A percentile compares a stretch with the other conserved stretches of the same genome.
Evolutionary conservation across 768 basidiomycete species (phyloP).

Genomic region (Leccinum variicolor): DNA sequence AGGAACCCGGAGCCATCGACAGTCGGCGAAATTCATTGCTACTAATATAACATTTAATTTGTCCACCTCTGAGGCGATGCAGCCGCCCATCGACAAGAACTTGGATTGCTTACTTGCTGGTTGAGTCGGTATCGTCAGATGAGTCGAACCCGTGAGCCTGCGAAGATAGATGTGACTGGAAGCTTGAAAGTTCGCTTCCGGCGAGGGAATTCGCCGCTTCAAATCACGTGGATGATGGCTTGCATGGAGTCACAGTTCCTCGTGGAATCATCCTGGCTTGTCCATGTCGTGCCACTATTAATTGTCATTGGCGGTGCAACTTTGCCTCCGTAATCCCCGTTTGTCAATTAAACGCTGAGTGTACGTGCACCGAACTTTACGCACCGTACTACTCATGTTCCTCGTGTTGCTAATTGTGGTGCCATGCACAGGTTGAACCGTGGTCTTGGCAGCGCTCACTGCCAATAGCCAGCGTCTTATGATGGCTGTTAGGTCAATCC

Average conservation of each 20-base stretch:
- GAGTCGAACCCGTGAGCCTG: neutral
- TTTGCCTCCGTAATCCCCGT: neutral
- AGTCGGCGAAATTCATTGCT: neutral
- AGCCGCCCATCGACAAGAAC: neutral
- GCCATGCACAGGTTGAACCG: neutral
- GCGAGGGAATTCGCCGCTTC: neutral
- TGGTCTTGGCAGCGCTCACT: neutral
- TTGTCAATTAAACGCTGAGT: neutral
- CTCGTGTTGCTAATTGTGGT: neutral
- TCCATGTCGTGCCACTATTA: neutral
- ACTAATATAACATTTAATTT: neutral
- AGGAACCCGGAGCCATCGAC: neutral
- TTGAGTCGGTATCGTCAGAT: neutral
- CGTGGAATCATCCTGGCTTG: neutral
- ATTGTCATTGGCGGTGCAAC: neutral
- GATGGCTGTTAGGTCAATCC: too few relatives aligned
- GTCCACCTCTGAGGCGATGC: neutral
- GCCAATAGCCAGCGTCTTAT: neutral
- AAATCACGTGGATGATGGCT: neutral
- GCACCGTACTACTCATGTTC: neutral
- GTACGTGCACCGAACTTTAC: neutral
- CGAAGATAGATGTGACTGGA: neutral
- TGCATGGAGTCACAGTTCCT: neutral
- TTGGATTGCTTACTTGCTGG: neutral
- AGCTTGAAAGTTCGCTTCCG: neutral